Evolutionary conservation across 768 basidiomycete species (phyloP).

Genomic region (Gymnopilus junonius): DNA sequence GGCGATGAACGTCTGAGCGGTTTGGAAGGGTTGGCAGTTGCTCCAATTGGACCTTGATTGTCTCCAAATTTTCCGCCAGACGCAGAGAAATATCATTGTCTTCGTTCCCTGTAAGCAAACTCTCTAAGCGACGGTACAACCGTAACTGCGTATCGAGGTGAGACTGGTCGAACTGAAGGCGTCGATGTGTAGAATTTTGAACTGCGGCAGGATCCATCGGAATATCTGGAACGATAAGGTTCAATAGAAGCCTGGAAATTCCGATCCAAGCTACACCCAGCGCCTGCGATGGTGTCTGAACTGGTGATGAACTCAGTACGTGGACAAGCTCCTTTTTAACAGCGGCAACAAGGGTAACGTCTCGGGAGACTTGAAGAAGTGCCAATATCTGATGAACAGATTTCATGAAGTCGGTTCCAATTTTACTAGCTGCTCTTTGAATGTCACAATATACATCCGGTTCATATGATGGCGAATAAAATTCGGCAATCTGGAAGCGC

Average conservation of each 20-base stretch:
- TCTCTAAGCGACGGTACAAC: constrained; percentile 61
- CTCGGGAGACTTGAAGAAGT: constrained; percentile 36
- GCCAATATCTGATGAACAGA: constrained; percentile 24
- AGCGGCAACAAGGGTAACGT: constrained; percentile 39
- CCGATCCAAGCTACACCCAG: constrained; percentile 58
- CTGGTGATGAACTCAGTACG: constrained; percentile 9
- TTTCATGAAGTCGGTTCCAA: constrained; percentile 2
- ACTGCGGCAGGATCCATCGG: constrained; percentile 88
- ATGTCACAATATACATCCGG: constrained; percentile 23
- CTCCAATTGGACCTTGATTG: constrained; percentile 31
- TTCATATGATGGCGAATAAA: constrained; percentile 48
- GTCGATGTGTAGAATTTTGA: constrained; percentile 47
- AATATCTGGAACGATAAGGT: constrained; percentile 79
- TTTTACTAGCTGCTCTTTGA: neutral
- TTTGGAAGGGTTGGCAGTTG: constrained; percentile 32
- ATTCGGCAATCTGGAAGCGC: constrained; percentile 41
- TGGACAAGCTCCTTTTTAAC: constrained; percentile 34
- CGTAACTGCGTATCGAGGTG: constrained; percentile 50
- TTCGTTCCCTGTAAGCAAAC: constrained; percentile 56
- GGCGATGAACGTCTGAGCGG: constrained; percentile 46
- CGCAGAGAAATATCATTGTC: constrained; percentile 51
- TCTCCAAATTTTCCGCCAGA: constrained; percentile 42
- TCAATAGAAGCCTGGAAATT: constrained; percentile 60
- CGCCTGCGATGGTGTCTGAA: constrained; percentile 17
- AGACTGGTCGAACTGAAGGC: constrained; percentile 45